Evolutionary conservation across 345 rosid genomes (phyloP), one percentile per base, ranked within the genome.

Genomic region (Bruguiera parviflora): DNA sequence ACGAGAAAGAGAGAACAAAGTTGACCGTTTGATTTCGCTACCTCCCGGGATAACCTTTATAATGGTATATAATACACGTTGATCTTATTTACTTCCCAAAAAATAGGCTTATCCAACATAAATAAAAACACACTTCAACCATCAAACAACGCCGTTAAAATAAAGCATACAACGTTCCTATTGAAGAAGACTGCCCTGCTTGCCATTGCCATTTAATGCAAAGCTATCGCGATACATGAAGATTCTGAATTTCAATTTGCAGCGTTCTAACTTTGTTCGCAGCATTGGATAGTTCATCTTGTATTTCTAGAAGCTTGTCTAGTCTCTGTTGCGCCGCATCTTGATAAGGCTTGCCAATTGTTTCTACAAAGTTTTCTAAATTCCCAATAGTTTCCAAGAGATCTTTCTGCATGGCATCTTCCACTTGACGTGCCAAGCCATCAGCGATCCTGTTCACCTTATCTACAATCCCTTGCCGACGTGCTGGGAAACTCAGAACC

Each of bases 401-500:
- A 85, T 95, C 99, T 73, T 84, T 90, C 68, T 81, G 87, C 99
- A 95, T 95, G 58, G 96, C 92, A 58, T 84, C 92, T 75, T 95
- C 99, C 22, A 95, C 83, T 72, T 95, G 89, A 8, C 65, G 78
- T 59, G 89, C 90, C 61, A 88, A 82, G 7, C 82, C 90, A 68
- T 86, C 83, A 3, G 92, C 96, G 8, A 81, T 75, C 75, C 60
- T 84, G 62, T 81, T 85, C 81, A 89, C 92, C 80, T 88, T 92
- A 27, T 83, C 80, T 57, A 87, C 72, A 68, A 92, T 80, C 53
- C 64, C 79, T 83, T 63, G 87, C 69, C 86, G 84, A 20, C 92
- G 93, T 51, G 80, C 69, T 16, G 97, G 97, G 74, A 95, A 95
- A 68, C 79, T 90, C 58, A 91, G 86, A 71, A 95, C 61, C 33